Percentiles rank a stretch among this genome's conserved stretches.
Conservation (phyloP, 352 stramenopile genomes). For the Pythium rhizo-oryzae region DNA sequence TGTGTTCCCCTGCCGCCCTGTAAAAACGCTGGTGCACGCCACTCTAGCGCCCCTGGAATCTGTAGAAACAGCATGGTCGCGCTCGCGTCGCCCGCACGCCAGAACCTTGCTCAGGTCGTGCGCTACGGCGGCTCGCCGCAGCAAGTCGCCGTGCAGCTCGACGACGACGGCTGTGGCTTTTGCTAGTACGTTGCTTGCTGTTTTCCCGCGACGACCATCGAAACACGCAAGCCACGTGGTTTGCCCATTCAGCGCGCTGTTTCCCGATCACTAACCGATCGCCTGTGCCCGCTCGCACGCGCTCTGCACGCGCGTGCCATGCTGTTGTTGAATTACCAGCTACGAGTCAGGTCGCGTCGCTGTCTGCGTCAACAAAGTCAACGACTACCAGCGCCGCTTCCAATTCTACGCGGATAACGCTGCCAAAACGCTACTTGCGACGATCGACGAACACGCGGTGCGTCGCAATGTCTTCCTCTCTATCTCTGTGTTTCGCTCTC, state of each 20-base stretch:
- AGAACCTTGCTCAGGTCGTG: slow-evolving; percentile 24
- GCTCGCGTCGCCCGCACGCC: neutral
- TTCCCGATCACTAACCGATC: too few species aligned
- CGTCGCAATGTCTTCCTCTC: slow-evolving; percentile 1
- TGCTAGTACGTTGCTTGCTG: slow-evolving; percentile 79
- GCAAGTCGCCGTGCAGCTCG: slow-evolving; percentile 58
- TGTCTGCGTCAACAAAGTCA: slow-evolving; percentile 75
- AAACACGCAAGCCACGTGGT: neutral
- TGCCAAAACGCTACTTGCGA: slow-evolving; percentile 55
- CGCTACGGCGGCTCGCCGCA: slow-evolving; percentile 41
- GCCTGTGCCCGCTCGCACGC: too few species aligned
- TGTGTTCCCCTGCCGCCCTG: too few species aligned
- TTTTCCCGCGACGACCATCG: slow-evolving; percentile 3
- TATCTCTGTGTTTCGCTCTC: neutral
- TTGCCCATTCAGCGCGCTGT: too few species aligned
- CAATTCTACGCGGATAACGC: slow-evolving; percentile 76
- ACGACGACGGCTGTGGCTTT: slow-evolving; percentile 64
- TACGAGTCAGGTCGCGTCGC: slow-evolving; percentile 71
- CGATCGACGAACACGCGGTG: slow-evolving; percentile 74
- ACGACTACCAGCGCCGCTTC: slow-evolving; percentile 57
- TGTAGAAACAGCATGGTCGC: slow-evolving; percentile 5
- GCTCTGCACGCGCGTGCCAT: neutral
- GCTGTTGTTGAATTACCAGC: slow-evolving; percentile 26
- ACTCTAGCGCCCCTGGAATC: neutral
- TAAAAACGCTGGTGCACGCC: too few species aligned